Evolutionary conservation across 1,139 yeast species (phyloP), one percentile per base, ranked within the genome.

Genomic region (Suhomyces terraborum): DNA sequence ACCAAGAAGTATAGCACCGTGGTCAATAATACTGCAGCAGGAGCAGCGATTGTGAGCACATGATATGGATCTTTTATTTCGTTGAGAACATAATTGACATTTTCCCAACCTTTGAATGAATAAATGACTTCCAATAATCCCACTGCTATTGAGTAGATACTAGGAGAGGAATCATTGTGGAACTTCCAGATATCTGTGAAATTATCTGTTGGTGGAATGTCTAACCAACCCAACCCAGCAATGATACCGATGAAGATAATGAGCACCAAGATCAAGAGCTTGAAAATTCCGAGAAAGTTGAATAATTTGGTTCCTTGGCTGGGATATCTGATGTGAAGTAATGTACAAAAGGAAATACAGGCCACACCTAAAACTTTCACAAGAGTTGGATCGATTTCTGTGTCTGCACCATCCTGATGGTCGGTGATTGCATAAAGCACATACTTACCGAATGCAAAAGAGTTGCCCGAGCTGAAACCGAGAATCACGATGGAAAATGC

Each of bases 41-140:
- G 94, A 10, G 91, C 93, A 0, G 91, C 87, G 33, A 80, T 66
- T 36, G 78, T 82, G 46, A 86, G 69, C 13, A 86, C 83, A 46
- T 78, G 75, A 41, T 80, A 77, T 0, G 94, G 94, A 53, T 85
- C 63, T 12, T 61, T 59, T 22, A 70, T 64, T 46, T 71, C 76
- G 50, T 57, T 66, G 21, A 71, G 57, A 8, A 71, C 76, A 42
- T 70, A 71, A 47, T 71, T 71, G 40, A 69, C 76, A 46, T 71
- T 71, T 50, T 71, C 76, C 77, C 77, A 62, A 8, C 73, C 73
- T 40, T 67, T 67, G 47, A 66, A 67, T 6, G 72, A 66, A 54
- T 64, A 61, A 8, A 71, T 65, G 32, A 71, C 68, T 46, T 70
- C 75, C 19, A 71, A 51, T 19, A 70, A 51, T 1, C 73, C 76